These are phyloP conservation scores for Larix kaempferi DNA, from an alignment of 75 land plant genomes.

Conservation along the genomic window DNA sequence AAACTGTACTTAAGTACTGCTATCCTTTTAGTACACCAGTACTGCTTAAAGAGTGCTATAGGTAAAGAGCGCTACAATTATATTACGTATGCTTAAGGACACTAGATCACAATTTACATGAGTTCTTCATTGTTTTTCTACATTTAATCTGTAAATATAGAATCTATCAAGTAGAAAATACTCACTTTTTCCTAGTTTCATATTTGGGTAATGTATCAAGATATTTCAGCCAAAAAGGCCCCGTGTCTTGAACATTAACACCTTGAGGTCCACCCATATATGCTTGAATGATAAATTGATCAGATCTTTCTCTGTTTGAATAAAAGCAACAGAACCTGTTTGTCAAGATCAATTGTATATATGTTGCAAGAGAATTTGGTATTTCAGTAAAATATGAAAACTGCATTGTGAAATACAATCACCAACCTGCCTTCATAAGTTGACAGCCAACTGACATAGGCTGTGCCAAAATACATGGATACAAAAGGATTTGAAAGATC, in stretches of 20 bases:
- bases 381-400: background rate
- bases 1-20: too few species aligned
- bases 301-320: constrained; percentile 67
- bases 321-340: background rate
- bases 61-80: too few species aligned
- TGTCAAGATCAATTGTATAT: background rate
- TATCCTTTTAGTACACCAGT: too few species aligned
- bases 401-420: background rate
- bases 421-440: constrained; percentile 83
- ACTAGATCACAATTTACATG: too few species aligned
- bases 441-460: constrained; percentile 82
- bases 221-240: constrained; percentile 67
- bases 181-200: constrained; percentile 35
- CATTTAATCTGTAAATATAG: background rate
- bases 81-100: too few species aligned
- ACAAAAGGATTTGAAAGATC: constrained; percentile 86
- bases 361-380: background rate
- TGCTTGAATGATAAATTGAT: constrained; percentile 85
- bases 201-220: constrained; percentile 40
- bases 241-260: constrained; percentile 60
- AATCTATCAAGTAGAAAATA: background rate
- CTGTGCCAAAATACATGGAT: constrained; percentile 97
- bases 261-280: constrained; percentile 80
- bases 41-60: too few species aligned
- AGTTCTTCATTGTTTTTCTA: too few species aligned